These are phyloP conservation scores for Clathrospora elynae DNA, from an alignment of 2,329 filamentous ascomycete genomes.

Conservation along the genomic window DNA sequence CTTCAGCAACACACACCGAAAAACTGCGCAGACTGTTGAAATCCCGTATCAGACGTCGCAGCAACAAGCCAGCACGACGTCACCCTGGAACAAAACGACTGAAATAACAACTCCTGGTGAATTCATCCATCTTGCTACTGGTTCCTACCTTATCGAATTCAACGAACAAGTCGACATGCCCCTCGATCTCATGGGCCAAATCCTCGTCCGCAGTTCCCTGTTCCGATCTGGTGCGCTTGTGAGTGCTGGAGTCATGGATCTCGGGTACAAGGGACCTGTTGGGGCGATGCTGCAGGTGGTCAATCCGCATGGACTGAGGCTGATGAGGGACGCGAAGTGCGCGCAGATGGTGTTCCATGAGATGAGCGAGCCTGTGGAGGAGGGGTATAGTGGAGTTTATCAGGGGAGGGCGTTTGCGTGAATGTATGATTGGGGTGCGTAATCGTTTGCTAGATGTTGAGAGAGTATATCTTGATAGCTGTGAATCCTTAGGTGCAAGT, in stretches of 20 bases:
- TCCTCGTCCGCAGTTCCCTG: conserved; percentile 49
- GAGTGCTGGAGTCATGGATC: conserved; percentile 50
- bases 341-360: conserved; percentile 51
- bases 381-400: conserved; percentile 49
- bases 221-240: conserved; percentile 49
- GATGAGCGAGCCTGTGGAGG: conserved; percentile 45
- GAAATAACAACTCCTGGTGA: not conserved
- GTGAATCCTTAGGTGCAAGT: no score
- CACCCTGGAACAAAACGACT: not conserved
- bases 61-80: not conserved
- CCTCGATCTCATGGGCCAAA: conserved; percentile 47
- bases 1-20: conserved; percentile 8
- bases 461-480: no score
- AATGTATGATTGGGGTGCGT: no score
- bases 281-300: conserved; percentile 48
- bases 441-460: no score
- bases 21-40: conserved; percentile 5
- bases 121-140: conserved; percentile 12
- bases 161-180: conserved; percentile 51
- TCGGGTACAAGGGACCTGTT: conserved; percentile 51
- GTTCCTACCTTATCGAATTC: conserved; percentile 50
- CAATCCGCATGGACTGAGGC: conserved; percentile 45
- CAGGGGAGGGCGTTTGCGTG: no score
- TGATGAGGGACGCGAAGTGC: conserved; percentile 46
- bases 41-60: not conserved